Evolutionary conservation across 495 filamentous ascomycete genomes (phyloP), one percentile per base, ranked within the genome.

Genomic region (Xylaria telfairii): DNA sequence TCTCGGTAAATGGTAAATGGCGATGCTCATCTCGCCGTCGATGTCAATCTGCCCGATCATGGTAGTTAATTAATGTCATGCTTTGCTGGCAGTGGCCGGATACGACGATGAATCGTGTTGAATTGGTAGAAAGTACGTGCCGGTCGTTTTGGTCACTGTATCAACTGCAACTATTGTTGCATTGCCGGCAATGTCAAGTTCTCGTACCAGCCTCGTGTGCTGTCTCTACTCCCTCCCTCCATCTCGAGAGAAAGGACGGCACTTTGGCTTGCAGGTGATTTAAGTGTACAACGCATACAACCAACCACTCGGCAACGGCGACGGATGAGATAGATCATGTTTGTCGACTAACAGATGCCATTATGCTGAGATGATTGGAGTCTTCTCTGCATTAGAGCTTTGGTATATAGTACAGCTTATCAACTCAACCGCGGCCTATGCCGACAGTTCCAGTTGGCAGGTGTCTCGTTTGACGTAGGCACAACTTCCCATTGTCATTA

Each of bases 141-240:
- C 42, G 39, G 53, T 26, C n/a, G n/a, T 54, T 54, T 68, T 60
- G 54, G 9, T 49, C 42, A 41, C 30, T 26, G 42, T 26, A 8
- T 61, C 13, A n/a, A 26, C 26, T 56, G 32, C 59, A 26, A 21
- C 46, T 26, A 53, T 62, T 56, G 68, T 60, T 59, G 59, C 59
- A 46, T 54, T 46, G 34, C 59, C 28, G 59, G 42, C 30, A n/a
- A 41, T 61, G 30, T 61, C 68, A 64, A 63, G 47, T 64, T 70
- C 26, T 57, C 59, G 39, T 64, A 24, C 59, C 34, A 39, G 57
- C 53, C 30, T 53, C 53, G 42, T 70, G 68, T 59, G 68, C 41
- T 70, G 60, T 65, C 68, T 59, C n/a, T n/a, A n/a, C n/a, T n/a
- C n/a, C n/a, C n/a, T 42, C 61, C 60, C 68, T 70, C 61, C 67